These are phyloP conservation scores for Fraxinus angustifolia DNA, from an alignment of 305 asterid species.

Conservation along the genomic window DNA sequence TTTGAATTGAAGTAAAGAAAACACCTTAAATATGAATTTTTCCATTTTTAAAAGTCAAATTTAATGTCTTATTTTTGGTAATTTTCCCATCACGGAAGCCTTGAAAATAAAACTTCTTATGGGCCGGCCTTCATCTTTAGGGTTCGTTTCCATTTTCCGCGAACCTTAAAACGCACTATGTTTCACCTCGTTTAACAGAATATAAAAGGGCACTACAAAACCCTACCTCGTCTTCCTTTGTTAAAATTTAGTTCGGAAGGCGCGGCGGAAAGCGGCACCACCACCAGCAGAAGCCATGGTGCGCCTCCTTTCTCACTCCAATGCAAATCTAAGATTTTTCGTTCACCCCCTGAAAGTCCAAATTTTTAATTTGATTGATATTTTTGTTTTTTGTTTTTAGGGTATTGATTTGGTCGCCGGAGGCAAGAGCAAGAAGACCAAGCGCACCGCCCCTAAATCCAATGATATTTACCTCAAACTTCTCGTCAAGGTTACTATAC, in stretches of 20 bases:
- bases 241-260: background rate
- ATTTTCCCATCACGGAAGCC: background rate
- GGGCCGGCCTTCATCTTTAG: background rate
- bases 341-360: background rate
- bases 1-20: no score
- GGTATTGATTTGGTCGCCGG: background rate
- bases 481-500: conserved; percentile 32
- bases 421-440: background rate
- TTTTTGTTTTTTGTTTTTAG: background rate
- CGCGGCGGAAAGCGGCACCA: background rate
- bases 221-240: background rate
- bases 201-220: background rate
- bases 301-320: background rate
- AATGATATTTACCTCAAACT: conserved; percentile 45
- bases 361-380: background rate
- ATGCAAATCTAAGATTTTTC: background rate
- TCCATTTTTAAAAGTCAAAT: no score
- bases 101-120: background rate
- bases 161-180: background rate
- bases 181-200: background rate
- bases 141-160: background rate
- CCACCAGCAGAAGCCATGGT: background rate
- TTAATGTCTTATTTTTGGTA: no score
- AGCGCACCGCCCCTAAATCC: conserved; percentile 9
- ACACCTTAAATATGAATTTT: no score